Evolutionary conservation across 2,329 filamentous ascomycete genomes (phyloP), one percentile per base, ranked within the genome.

Genomic region (Fusarium drepaniforme): DNA sequence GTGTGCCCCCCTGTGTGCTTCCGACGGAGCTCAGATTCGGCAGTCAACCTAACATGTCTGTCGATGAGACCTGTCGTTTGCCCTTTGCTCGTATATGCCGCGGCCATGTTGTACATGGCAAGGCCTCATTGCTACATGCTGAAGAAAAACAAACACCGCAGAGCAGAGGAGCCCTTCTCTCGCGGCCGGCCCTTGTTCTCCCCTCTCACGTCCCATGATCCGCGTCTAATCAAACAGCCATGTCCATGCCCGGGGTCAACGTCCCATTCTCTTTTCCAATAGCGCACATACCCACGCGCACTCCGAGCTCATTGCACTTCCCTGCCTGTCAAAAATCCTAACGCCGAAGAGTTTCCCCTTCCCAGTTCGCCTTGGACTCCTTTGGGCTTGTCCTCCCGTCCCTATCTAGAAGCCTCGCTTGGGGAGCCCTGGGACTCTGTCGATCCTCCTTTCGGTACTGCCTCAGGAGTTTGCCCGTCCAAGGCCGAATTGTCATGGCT

Each of bases 401-500:
- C 56, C 59, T 74, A 56, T 46, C 15, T 62, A 37, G 58, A 57
- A 42, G 33, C 68, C 68, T 72, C 64, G 70, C 63, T 66, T 61
- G 42, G 33, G 33, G 66, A 35, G 53, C n/a, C 53, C 64, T 44
- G 61, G 61, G 21, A 58, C n/a, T 23, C 37, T 74, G 73, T 68
- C 73, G 73, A 75, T 75, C 73, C 73, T 76, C 58, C 73, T 76
- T 64, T 75, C 73, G 73, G 67, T 63, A 74, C 57, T 53, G 63
- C 61, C 42, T 59, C 60, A 38, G 44, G 63, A 73, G 72, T 53
- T 51, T 66, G 68, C 72, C 46, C 53, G 18, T 56, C 64, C 60
- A 53, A 30, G 23, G 60, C 72, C 46, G 25, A 38, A 40, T 61
- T 60, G 35, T 44, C 58, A 58, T 49, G 46, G 46, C 57, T 58